These are phyloP conservation scores for Anastatica hierochuntica DNA, from an alignment of 345 rosid genomes.

Conservation along the genomic window DNA sequence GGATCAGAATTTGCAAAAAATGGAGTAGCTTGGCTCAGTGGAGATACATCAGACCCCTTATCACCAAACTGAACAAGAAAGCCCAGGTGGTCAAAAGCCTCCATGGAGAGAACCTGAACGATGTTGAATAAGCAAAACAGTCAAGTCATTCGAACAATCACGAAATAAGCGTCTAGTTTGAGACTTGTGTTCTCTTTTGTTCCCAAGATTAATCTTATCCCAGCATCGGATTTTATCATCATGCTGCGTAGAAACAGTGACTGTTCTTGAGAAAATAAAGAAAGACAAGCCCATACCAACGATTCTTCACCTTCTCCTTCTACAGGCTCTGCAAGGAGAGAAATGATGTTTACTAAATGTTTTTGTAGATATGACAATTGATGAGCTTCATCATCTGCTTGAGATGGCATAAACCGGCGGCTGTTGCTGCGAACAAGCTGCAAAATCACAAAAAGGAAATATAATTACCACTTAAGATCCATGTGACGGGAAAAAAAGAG, in stretches of 20 bases:
- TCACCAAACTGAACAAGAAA: conserved; percentile 90
- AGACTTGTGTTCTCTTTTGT: neutral
- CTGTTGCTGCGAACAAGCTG: conserved; percentile 99
- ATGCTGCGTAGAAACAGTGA: neutral
- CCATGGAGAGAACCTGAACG: conserved; percentile 78
- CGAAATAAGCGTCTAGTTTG: neutral
- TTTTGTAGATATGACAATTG: conserved; percentile 91
- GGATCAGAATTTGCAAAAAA: conserved; percentile 99
- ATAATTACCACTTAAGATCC: neutral
- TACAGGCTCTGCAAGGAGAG: conserved; percentile 81
- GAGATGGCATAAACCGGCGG: conserved; percentile 94
- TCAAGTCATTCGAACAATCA: conserved; percentile 7
- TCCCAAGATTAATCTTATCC: neutral
- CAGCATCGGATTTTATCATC: neutral
- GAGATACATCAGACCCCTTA: conserved; percentile 67
- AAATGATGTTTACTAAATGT: conserved; percentile 76
- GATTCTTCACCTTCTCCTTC: conserved; percentile 90
- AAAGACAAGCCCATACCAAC: conserved; percentile 43
- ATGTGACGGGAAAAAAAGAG: neutral
- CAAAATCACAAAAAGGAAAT: conserved; percentile 13
- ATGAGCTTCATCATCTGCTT: conserved; percentile 95
- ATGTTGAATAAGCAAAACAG: conserved; percentile 16
- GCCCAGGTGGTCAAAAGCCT: conserved; percentile 93
- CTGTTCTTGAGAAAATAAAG: neutral
- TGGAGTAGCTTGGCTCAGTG: conserved; percentile 82